Base-by-base conservation (phyloP, 2,329 filamentous ascomycete genomes). In the Chrysoporthe puriensis region DNA sequence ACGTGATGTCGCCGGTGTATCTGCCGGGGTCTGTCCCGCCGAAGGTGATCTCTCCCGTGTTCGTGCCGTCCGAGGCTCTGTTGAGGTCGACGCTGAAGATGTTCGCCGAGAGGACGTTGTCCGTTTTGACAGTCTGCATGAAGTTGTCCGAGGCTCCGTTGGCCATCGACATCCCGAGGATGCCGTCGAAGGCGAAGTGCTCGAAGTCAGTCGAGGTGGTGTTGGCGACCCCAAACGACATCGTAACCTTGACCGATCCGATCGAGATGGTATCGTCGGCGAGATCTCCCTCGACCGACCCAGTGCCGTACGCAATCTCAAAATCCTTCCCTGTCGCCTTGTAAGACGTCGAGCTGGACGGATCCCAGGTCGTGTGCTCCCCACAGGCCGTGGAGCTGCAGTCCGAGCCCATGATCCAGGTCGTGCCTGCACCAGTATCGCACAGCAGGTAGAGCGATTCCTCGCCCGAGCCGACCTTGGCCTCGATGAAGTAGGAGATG, bases 131-230 rank as follows among this genome's bases (percentile, higher is more conserved):
- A 1, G 84, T 80, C 50, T 90, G 82, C 76, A 96, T 83, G 72
- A 96, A 89, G 57, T 89, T 92, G 26, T 91, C 86, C 5, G 85
- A 85, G 46, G 81, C 82, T 2, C 85, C 85, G 13, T 83, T 80
- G 69, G 85, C 85, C 73, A 90, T 88, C 18, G 91, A 91, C 34
- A 97, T 80, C 4, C 93, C 94, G 2, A 97, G 81, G 61, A 97
- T 96, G 34, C 94, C 94, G 76, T 97, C 94, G 78, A 97, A 94
- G 1, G 92, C 91, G 73, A 95, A 97, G 63, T 86, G 85, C 40
- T 82, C 79, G 77, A 97, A 97, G 71, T 96, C 89, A 63, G 87
- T 79, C 0, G 92, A 93, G 1, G 91, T 91, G 34, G 85, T 85
- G 44, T 85, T 86, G 32, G 91, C 92, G 68, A 94, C 79, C 4